These are phyloP conservation scores for Schizophyllum amplum DNA, from an alignment of 1,284 basidiomycete genomes.

Conservation along the genomic window DNA sequence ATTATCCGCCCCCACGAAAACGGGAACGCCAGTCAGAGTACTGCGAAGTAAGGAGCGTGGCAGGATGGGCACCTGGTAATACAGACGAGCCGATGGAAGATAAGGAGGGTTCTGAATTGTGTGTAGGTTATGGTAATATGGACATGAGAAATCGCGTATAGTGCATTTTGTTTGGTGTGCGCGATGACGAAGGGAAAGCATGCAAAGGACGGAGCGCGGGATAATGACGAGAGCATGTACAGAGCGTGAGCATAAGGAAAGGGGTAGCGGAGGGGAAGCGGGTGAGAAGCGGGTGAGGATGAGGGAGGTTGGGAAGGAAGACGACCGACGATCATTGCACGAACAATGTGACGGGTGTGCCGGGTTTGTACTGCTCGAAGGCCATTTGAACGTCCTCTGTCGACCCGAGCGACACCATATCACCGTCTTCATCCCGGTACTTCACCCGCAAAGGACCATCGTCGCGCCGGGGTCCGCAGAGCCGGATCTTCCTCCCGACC, in stretches of 20 bases:
- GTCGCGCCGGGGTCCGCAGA: slow-evolving; percentile 73
- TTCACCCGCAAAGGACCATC: slow-evolving; percentile 76
- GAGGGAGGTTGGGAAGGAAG: slow-evolving; percentile 4
- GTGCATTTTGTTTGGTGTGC: neutral
- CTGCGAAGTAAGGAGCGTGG: neutral
- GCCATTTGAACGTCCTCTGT: slow-evolving; percentile 90
- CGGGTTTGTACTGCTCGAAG: slow-evolving; percentile 69
- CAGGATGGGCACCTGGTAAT: neutral
- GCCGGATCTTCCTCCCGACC: slow-evolving; percentile 86
- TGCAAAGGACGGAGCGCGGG: slow-evolving; percentile 12
- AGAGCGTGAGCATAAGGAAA: slow-evolving; percentile 9
- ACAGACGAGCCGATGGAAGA: neutral
- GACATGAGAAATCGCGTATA: neutral
- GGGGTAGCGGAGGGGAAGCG: slow-evolving; percentile 9
- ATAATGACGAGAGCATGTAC: slow-evolving; percentile 14
- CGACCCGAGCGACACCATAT: slow-evolving; percentile 76
- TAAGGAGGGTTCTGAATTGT: neutral
- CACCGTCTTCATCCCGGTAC: slow-evolving; percentile 89
- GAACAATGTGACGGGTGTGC: slow-evolving; percentile 67
- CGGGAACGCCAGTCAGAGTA: neutral
- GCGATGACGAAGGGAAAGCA: slow-evolving; percentile 5
- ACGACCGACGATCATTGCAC: slow-evolving; percentile 25
- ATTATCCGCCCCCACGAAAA: neutral
- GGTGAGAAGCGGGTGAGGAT: slow-evolving; percentile 6
- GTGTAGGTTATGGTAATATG: neutral